Evolutionary conservation across 2,329 filamentous ascomycete genomes (phyloP).

Genomic region (Penicillium glabrum): DNA sequence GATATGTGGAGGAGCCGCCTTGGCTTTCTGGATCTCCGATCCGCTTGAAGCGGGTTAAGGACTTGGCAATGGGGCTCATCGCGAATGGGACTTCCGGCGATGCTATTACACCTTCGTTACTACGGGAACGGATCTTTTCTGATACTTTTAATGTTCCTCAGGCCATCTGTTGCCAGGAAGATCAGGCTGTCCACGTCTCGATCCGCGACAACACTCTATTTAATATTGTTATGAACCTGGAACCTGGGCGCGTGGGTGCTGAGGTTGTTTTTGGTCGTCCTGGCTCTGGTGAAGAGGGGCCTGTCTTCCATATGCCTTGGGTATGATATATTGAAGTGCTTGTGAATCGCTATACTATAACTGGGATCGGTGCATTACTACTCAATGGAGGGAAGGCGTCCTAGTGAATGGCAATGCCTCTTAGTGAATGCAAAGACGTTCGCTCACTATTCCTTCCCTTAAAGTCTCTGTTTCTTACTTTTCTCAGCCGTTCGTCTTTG

Average conservation of each 20-base stretch:
- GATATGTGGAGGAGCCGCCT: slow-evolving; percentile 31
- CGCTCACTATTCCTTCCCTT: no score
- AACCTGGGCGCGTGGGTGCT: slow-evolving; percentile 23
- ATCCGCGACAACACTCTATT: slow-evolving; percentile 35
- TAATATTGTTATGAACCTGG: slow-evolving; percentile 38
- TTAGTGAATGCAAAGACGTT: no score
- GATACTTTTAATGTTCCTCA: slow-evolving; percentile 37
- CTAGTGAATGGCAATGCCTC: no score
- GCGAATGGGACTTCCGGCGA: slow-evolving; percentile 19
- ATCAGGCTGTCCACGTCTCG: slow-evolving; percentile 25
- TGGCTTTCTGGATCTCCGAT: slow-evolving; percentile 36
- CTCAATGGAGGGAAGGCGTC: no score
- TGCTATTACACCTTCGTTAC: slow-evolving; percentile 18
- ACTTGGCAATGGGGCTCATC: slow-evolving; percentile 27
- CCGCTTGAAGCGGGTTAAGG: slow-evolving; percentile 26
- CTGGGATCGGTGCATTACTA: no score
- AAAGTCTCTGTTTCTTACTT: no score
- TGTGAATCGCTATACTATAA: no score
- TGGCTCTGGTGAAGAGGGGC: slow-evolving; percentile 27
- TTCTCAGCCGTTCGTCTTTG: no score
- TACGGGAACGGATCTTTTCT: slow-evolving; percentile 36
- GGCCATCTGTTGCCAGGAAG: slow-evolving; percentile 37
- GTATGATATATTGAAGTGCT: background rate
- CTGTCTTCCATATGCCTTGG: slow-evolving; percentile 30
- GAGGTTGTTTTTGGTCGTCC: slow-evolving; percentile 36